Conservation (phyloP, 176 grass and related monocot species). For the Dactylis glomerata region DNA sequence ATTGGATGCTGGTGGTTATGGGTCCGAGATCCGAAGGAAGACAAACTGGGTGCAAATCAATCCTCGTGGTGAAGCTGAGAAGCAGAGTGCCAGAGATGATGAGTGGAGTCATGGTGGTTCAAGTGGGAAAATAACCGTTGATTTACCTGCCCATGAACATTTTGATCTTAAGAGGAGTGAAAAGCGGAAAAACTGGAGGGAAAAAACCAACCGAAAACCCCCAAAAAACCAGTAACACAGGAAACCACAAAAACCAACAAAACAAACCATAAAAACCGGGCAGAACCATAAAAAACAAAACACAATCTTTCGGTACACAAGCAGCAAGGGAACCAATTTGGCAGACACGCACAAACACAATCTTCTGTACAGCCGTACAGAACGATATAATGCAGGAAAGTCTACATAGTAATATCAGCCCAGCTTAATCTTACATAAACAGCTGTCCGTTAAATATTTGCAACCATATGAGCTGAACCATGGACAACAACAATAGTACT, state of each 20-base stretch:
- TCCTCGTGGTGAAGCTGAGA: conserved; percentile 62
- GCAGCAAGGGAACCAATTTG: too few relatives aligned
- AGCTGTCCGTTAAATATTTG: background rate
- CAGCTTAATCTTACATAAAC: background rate
- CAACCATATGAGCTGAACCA: background rate
- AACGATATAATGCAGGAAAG: background rate
- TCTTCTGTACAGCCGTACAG: too few relatives aligned
- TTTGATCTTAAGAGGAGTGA: conserved; percentile 78
- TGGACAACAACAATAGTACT: background rate
- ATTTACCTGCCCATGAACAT: conserved; percentile 62
- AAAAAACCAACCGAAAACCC: too few relatives aligned
- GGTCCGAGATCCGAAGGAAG: conserved; percentile 54
- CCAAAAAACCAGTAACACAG: too few relatives aligned
- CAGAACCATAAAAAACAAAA: too few relatives aligned
- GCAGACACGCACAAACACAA: too few relatives aligned
- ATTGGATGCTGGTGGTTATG: conserved; percentile 24
- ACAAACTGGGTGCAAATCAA: conserved; percentile 77
- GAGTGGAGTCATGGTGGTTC: too few relatives aligned
- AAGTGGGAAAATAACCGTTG: conserved; percentile 19
- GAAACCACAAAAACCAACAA: too few relatives aligned
- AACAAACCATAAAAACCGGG: too few relatives aligned
- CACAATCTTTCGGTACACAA: too few relatives aligned
- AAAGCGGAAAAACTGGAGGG: too few relatives aligned
- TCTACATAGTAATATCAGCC: background rate
- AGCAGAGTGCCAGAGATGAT: conserved; percentile 26